Evolutionary conservation across 176 grass and related monocot species (phyloP), one percentile per base, ranked within the genome.

Genomic region (Musa acuminata): DNA sequence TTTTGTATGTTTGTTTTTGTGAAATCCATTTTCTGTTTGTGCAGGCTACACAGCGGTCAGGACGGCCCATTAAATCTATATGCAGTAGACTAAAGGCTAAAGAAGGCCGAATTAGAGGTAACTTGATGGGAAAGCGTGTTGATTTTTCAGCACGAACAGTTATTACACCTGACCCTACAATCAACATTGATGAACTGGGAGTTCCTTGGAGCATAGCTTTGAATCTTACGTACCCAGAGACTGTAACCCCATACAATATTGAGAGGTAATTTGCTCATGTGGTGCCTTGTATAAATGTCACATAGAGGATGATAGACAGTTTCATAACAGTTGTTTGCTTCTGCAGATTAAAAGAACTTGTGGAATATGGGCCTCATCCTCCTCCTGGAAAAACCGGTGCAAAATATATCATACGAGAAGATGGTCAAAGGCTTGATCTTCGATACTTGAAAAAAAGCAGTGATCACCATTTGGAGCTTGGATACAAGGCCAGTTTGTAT

Each of bases 171-270:
- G 94, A 97, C 63, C 94, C 90, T 13, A 97, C 89, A 57, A 97
- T 97, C 67, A 97, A 97, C 82, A 97, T 97, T 83, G 93, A 97
- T 85, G 52, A 97, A 74, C 76, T 97, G 51, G 94, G 90, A 81
- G 94, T 97, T 57, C 94, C 90, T 55, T 97, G 94, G 94, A 97
- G 94, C 84, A 97, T 97, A 74, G 94, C 94, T 75, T 76, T 97
- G 81, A 97, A 97, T 69, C 72, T 97, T 77, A 97, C 90, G 52
- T 97, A 97, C 68, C 94, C 90, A 75, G 94, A 97, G 87, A 97
- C 94, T 57, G 94, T 93, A 14, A 97, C 94, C 35, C 94, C 94
- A 64, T 97, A 97, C 79, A 97, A 97, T 79, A 93, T 97, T 51
- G 94, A 97, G 71, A 90, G 93, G 93, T 96, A 78, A 49, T 58